Evolutionary conservation across 2,329 filamentous ascomycete genomes (phyloP).

Genomic region (Paramyrothecium sp.): DNA sequence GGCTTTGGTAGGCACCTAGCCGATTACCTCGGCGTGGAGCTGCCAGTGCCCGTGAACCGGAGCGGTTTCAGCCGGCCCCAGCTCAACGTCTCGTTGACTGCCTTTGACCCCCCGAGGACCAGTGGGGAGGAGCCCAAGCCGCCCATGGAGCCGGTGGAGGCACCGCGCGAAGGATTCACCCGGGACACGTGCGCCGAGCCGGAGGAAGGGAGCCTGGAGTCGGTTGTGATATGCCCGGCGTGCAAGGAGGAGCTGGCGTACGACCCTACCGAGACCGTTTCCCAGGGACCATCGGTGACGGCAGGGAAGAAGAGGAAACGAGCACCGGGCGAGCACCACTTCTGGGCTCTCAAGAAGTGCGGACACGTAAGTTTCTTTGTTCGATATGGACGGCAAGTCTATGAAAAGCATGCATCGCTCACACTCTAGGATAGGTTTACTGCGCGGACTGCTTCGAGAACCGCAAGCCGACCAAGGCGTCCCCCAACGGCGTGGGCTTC

Average conservation of each 20-base stretch:
- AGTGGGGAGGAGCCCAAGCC: constrained; percentile 37
- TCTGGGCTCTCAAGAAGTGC: constrained; percentile 88
- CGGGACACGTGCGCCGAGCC: constrained; percentile 54
- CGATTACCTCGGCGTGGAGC: constrained; percentile 18
- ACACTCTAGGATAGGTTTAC: constrained; percentile 48
- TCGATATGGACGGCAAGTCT: not conserved
- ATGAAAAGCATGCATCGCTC: too few species aligned
- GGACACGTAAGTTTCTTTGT: constrained; percentile 69
- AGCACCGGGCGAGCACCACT: constrained; percentile 69
- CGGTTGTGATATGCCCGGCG: constrained; percentile 78
- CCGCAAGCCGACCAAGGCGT: constrained; percentile 39
- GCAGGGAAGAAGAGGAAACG: constrained; percentile 40
- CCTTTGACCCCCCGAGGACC: constrained; percentile 20
- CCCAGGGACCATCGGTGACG: constrained; percentile 9
- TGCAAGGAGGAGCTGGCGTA: constrained; percentile 83
- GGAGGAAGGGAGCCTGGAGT: constrained; percentile 52
- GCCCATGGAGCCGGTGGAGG: constrained; percentile 60
- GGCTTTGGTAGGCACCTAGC: constrained; percentile 22
- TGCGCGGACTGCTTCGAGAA: constrained; percentile 61
- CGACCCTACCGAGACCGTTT: constrained; percentile 49
- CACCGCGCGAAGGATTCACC: constrained; percentile 75
- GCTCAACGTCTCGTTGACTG: constrained; percentile 23
- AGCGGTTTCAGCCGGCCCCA: constrained; percentile 15
- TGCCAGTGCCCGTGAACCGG: constrained; percentile 9
- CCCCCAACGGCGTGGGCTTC: constrained; percentile 35